Percentiles rank a stretch among this genome's conserved stretches.
phyloP scores from a whole-genome alignment of 73 alveolate genomes.

The Durusdinium trenchii region DNA sequence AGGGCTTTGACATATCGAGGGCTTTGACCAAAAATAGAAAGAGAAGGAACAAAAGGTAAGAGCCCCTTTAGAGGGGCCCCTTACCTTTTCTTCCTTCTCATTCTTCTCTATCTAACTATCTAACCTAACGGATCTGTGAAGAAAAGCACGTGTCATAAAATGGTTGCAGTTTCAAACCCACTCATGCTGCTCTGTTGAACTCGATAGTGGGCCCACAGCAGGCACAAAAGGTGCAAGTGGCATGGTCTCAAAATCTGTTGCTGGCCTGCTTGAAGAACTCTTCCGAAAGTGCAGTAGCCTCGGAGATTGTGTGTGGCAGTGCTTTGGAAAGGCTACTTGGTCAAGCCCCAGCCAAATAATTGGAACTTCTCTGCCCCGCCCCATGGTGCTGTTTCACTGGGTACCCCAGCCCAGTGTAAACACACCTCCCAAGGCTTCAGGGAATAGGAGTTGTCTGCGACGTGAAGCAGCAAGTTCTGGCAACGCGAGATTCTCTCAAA shows the following conservation, averaged over 20 bases:
- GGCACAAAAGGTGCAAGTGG: background rate
- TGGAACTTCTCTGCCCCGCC: background rate
- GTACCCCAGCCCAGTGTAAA: constrained; percentile 17
- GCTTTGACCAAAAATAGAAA: background rate
- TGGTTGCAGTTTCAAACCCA: too few relatives aligned
- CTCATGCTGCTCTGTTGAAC: background rate
- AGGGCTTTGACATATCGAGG: background rate
- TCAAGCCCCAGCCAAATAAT: background rate
- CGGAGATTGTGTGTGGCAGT: background rate
- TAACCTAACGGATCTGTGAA: too few relatives aligned
- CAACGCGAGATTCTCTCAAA: background rate
- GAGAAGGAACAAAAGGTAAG: background rate
- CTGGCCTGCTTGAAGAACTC: constrained; percentile 74
- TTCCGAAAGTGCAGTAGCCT: constrained; percentile 44
- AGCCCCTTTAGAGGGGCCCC: too few relatives aligned
- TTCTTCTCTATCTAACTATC: too few relatives aligned
- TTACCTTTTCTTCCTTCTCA: too few relatives aligned
- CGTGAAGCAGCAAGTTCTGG: constrained; percentile 51
- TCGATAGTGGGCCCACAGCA: background rate
- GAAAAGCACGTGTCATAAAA: too few relatives aligned
- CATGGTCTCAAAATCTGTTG: background rate
- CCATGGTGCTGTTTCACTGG: background rate
- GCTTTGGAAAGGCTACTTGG: background rate
- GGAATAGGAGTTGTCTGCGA: constrained; percentile 62
- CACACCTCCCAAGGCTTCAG: constrained; percentile 70